Base-by-base conservation (phyloP, 768 basidiomycete genomes). In the Pisolithus orientalis region DNA sequence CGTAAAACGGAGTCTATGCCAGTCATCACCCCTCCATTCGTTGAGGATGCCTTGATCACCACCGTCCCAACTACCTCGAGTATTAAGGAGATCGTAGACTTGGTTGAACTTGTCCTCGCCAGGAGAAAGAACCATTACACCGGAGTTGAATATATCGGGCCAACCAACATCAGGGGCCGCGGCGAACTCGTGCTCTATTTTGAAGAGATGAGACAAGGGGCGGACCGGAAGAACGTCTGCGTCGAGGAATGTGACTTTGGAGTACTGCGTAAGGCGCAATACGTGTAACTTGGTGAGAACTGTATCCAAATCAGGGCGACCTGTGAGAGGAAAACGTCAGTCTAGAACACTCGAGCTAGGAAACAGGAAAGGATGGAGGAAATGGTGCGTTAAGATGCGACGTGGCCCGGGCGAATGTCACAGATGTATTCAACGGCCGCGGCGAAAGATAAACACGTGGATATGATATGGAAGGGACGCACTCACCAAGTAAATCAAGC, bases 101-200 rank as follows among this genome's bases (percentile, higher is more conserved):
- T 87, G 78, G 6, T 77, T 72, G 66, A 95, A 99, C 63, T 94
- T 93, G 56, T 85, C 82, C 59, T 88, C 79, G 9, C 84, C 83
- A 1, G 94, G 94, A 49, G 80, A 77, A 37, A 93, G 70, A 47
- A 98, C 93, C 71, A 99, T 79, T 44, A 98, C 85, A 38, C 96
- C 96, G 24, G 94, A 95, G 68, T 99, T 99, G 76, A 99, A 99
- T 55, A 96, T 94, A 70, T 99, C 96, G 39, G 96, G 96, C 96
- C 96, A 99, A 59, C 96, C 96, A 31, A 94, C 90, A 68, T 99
- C 96, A 10, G 96, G 94, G 7, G 85, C 89, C 8, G 96, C 96
- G 39, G 94, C 86, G 65, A 99, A 94, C 56, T 90, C 84, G 65
- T 86, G 76, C 4, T 87, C 80, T 44, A 88, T 70, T 32, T 77